Base-by-base conservation (phyloP, 2,329 filamentous ascomycete species). In the Diaporthe sp. region DNA sequence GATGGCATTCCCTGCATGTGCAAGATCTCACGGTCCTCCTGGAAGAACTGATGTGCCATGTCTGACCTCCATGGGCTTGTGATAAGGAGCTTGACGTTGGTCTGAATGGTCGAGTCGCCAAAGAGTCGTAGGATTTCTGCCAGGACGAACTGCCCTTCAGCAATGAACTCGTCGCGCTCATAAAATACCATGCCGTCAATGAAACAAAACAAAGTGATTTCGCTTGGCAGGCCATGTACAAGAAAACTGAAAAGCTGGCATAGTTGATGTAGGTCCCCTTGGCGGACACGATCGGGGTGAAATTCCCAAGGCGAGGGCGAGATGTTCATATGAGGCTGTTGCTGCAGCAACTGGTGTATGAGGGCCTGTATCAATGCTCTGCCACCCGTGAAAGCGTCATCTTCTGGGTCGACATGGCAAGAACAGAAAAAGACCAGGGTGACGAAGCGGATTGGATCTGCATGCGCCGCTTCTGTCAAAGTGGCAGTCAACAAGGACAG, bases 1-100 rank as follows among this genome's bases (percentile, higher is more conserved):
- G 30, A 37, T 22, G 32, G 63, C 30, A 66, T 25, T 1, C 27
- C 61, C 32, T 37, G 30, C 63, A 66, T 51, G 9, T 51, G 13
- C 4, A 66, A 3, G 4, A 51, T 25, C 4, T 66, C 44, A 37
- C 8, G 1, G 32, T 51, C 63, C 22, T 37, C 30, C 12, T 27
- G 22, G 15, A 66, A 66, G 19, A 37, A 37, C 12, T 37, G 61
- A 8, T 32, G 42, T 3, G 61, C 13, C 7, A 51, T 35, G 0
- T 19, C 13, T n/a, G 71, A 69, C 53, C 55, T 73, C 53, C 39
- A 59, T 5, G 63, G 71, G 30, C 71, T 73, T 15, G 71, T 73
- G n/a, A 73, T 35, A 2, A 73, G 63, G 19, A 73, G 27, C 19
- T 70, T 73, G 8, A 51, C 12, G 30, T 66, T 39, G 15, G 42